Percentiles rank a stretch among this genome's conserved stretches.
phyloP scores from a whole-genome alignment of 2,329 filamentous ascomycete genomes.

The Sporothrix pallida region DNA sequence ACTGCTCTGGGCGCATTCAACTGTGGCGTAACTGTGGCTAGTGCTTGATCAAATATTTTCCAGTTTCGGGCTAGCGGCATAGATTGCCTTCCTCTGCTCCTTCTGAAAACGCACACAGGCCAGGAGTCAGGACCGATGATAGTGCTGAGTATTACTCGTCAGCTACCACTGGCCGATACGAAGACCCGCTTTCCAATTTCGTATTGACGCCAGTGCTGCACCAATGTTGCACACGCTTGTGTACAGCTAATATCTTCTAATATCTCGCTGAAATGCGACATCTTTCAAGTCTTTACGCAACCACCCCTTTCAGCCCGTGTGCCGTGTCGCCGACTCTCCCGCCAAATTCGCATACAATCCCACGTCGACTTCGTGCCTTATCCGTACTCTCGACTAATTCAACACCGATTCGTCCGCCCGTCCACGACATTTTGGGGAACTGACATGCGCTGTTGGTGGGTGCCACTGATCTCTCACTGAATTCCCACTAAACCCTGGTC shows the following conservation, averaged over 20 bases:
- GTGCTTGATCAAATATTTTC: neutral
- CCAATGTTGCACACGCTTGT: conserved; percentile 19
- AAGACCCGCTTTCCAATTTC: conserved; percentile 31
- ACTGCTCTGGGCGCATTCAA: no score
- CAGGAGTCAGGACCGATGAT: no score
- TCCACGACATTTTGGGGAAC: neutral
- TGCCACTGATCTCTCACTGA: neutral
- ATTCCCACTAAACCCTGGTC: conserved; percentile 25
- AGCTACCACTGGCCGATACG: conserved; percentile 27
- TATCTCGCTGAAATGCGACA: conserved; percentile 24
- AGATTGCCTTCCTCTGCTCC: neutral
- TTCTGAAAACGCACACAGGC: neutral
- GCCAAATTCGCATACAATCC: neutral
- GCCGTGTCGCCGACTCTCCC: conserved; percentile 14
- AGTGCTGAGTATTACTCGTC: conserved; percentile 21
- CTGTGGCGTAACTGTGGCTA: conserved; percentile 26
- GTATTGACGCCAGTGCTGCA: conserved; percentile 18
- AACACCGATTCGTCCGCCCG: neutral
- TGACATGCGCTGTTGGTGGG: conserved; percentile 33
- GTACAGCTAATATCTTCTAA: neutral
- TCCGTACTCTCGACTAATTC: neutral
- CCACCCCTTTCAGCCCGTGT: conserved; percentile 28
- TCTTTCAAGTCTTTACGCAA: neutral
- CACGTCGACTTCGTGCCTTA: neutral
- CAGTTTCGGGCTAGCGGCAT: neutral